Evolutionary conservation across 2,329 filamentous ascomycete species (phyloP).

Genomic region (Talaromyces sp.): DNA sequence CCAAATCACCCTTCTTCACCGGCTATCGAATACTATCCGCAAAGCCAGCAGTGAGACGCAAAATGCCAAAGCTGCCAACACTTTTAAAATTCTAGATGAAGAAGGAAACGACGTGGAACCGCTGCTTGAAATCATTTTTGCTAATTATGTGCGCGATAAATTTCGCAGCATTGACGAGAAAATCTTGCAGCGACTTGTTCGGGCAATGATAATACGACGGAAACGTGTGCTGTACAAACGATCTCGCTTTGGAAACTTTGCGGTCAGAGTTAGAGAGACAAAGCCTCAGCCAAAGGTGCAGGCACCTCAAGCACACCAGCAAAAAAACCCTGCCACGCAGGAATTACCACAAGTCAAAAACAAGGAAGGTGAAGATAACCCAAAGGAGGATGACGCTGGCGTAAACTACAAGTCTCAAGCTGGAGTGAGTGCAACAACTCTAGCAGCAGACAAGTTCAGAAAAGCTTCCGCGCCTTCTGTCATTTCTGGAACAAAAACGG

Average conservation of each 20-base stretch:
- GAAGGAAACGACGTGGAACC: constrained; percentile 12
- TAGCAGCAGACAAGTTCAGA: constrained; percentile 6
- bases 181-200: constrained; percentile 6
- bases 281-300: neutral
- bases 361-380: neutral
- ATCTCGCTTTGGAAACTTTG: neutral
- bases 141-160: neutral
- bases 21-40: constrained; percentile 14
- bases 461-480: constrained; percentile 12
- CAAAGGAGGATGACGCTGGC: neutral
- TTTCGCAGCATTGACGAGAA: constrained; percentile 8
- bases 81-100: constrained; percentile 10
- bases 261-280: neutral
- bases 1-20: constrained; percentile 11
- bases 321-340: neutral
- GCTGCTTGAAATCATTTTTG: constrained; percentile 1
- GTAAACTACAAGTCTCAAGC: neutral
- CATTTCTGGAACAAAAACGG: constrained; percentile 1
- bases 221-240: constrained; percentile 15
- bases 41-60: constrained; percentile 15
- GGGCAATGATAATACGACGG: constrained; percentile 12
- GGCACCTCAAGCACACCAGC: neutral
- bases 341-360: neutral
- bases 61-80: constrained; percentile 12
- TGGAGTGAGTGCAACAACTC: constrained; percentile 5